Base-by-base conservation (phyloP, 495 filamentous ascomycete genomes). In the Tuber aestivum region DNA sequence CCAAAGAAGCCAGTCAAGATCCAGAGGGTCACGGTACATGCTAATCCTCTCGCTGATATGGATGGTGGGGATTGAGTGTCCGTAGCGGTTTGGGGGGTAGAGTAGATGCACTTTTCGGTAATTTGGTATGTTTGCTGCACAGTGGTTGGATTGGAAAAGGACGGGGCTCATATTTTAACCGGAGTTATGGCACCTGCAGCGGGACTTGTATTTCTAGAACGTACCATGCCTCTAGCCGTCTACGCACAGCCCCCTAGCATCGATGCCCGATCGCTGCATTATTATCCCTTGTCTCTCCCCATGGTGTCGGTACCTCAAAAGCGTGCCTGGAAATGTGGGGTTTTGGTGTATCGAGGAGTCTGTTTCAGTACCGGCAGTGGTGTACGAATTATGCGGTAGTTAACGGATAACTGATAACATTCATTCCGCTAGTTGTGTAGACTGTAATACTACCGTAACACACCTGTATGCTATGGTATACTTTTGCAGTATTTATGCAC, bases 1-100 rank as follows among this genome's bases (percentile, higher is more conserved):
- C 92, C 94, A 16, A 92, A 92, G 84, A 87, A 93, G 79, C 84
- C 87, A 45, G 86, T 92, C 6, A 86, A 86, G 71, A 93, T 97
- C 72, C 87, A 93, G 75, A 86, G 84, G 9, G 90, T 98, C 23
- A 95, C 91, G 8, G 91, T 99, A 37, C 95, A 98, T 86, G 95
- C 95, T 21, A 99, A 99, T 84, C 95, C 96, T 0, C 84, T 98
- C 71, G 95, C 95, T 3, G 90, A 83, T 45, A 81, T 76, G 76
- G 81, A 80, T 73, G 81, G 71, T 12, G 81, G 80, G 44, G 78
- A 83, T 69, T 83, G 73, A 72, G 75, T 41, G 74, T 65, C 45
- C n/a, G 56, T 65, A 35, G 50, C 3, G 6, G 6, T 27, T 27
- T 42, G 72, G 41, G 41, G 44, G 38, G 38, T 40, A 40, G 2